These are phyloP conservation scores for Helianthus tuberosus DNA, from an alignment of 129 eudicot genomes.

Conservation along the genomic window DNA sequence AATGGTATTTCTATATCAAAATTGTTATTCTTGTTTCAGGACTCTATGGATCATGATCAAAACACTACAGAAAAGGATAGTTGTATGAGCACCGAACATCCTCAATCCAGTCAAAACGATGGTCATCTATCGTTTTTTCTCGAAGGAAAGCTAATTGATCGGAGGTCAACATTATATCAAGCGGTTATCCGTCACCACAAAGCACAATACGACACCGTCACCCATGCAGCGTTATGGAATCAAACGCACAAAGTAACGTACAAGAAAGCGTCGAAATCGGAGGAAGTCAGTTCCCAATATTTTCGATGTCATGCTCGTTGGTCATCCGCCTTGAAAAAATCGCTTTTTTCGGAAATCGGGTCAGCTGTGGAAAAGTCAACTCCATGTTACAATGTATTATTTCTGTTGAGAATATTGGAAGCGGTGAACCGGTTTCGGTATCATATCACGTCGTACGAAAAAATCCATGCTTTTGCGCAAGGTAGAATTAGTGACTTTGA, in stretches of 20 bases:
- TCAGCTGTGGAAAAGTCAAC: constrained; percentile 51
- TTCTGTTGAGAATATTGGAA: constrained; percentile 70
- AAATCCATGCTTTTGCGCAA: constrained; percentile 55
- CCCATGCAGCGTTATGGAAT: constrained; percentile 57
- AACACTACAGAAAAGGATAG: constrained; percentile 39
- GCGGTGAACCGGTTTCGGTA: constrained; percentile 52
- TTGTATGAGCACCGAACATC: constrained; percentile 25
- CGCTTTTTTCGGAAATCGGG: constrained; percentile 38
- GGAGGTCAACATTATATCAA: constrained; percentile 63
- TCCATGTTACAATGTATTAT: constrained; percentile 53
- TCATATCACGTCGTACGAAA: constrained; percentile 61
- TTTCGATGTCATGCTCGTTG: constrained; percentile 18
- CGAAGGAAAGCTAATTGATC: constrained; percentile 59
- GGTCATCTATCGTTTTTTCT: constrained; percentile 62
- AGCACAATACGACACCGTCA: constrained; percentile 41
- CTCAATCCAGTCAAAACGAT: constrained; percentile 32
- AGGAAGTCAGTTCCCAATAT: constrained; percentile 21
- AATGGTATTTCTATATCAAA: constrained; percentile 4
- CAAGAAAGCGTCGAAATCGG: constrained; percentile 33
- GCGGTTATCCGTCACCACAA: constrained; percentile 59
- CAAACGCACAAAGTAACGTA: constrained; percentile 63
- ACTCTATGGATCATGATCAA: constrained; percentile 41
- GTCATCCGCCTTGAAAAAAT: constrained; percentile 20
- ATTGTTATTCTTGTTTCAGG: constrained; percentile 43
- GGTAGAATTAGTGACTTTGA: constrained; percentile 59